Evolutionary conservation across 176 grass and related monocot genomes (phyloP), one percentile per base, ranked within the genome.

Genomic region (Bromus sterilis): DNA sequence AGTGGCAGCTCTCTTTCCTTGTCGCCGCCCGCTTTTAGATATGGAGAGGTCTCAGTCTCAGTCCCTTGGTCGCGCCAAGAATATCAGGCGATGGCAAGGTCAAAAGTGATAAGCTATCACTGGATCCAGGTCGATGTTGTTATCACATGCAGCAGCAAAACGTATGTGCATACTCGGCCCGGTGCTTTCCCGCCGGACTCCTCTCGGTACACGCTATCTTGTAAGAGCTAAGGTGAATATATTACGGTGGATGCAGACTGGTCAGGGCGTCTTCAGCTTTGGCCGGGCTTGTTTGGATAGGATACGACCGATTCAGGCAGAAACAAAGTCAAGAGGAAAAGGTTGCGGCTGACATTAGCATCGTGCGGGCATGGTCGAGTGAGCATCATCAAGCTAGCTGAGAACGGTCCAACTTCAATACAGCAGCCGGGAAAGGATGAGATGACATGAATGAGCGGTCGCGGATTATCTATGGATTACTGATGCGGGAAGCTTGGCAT

Each of bases 91-190:
- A 15, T 8, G 8, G 42, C 13, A 25, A 9, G 21, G n/a, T 51
- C 82, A 82, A 85, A 76, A 85, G 77, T 81, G 87, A 89, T 89
- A 89, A 71, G 82, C 43, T 89, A n/a, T n/a, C 87, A 75, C 40
- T 35, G 77, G 82, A 85, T 63, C 24, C 86, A 87, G 86, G 75
- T 53, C 74, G 39, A 72, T 44, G 49, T 21, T 20, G 48, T 20
- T 32, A 70, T 69, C 74, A 2, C 23, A n/a, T 36, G 20, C n/a
- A 0, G n/a, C 58, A 14, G 21, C 12, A n/a, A 9, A 8, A 9
- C 37, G n/a, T n/a, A n/a, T n/a, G n/a, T n/a, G n/a, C n/a, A n/a
- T n/a, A n/a, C n/a, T n/a, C n/a, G n/a, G 25, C 41, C 41, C 25
- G 69, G 69, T 30, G 25, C 69, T 72, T 70, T 42, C 67, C 25